Evolutionary conservation across 2,329 filamentous ascomycete species (phyloP), one percentile per base, ranked within the genome.

Genomic region (Sporothrix mexicana): DNA sequence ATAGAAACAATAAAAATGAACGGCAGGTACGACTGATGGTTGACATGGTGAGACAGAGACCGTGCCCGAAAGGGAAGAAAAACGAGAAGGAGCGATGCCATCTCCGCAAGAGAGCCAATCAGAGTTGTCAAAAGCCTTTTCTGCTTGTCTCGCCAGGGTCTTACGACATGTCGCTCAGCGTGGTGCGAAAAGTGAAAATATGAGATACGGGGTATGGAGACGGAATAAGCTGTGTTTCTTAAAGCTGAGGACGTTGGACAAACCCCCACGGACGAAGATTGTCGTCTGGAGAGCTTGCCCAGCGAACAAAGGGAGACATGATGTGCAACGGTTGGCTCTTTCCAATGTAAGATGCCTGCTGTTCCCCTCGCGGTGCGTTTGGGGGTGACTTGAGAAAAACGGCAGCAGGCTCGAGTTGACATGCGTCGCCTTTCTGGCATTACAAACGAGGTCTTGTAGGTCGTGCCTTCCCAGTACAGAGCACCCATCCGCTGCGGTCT

Each of bases 1-100:
- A 15, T n/a, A 49, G 13, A 41, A 36, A 15, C 17, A 47, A 30
- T 47, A 49, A 36, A 4, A 36, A 36, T 36, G 30, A 36, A 49
- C 45, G 47, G 45, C 64, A 53, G 15, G 7, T 15, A 53, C 64
- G 64, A 53, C 12, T 49, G 64, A 20, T 13, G 47, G n/a, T n/a
- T n/a, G 8, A 43, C 15, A n/a, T 49, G 62, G 45, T 30, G 15
- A 53, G 64, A 68, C 43, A 25, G 51, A 8, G 49, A 12, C 49
- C 47, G 25, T 15, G 25, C 64, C 15, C 25, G 15, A 69, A 69
- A 47, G 17, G 66, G 66, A 45, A 69, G 25, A 25, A 43, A 55
- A 23, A n/a, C 1, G 17, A 69, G 66, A 69, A 69, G 64, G 64
- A 68, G 47, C 23, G 45, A 20, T 55, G 25, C 66, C 25, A 20